Base-by-base conservation (phyloP, 2,329 filamentous ascomycete genomes). In the Nemania serpens region DNA sequence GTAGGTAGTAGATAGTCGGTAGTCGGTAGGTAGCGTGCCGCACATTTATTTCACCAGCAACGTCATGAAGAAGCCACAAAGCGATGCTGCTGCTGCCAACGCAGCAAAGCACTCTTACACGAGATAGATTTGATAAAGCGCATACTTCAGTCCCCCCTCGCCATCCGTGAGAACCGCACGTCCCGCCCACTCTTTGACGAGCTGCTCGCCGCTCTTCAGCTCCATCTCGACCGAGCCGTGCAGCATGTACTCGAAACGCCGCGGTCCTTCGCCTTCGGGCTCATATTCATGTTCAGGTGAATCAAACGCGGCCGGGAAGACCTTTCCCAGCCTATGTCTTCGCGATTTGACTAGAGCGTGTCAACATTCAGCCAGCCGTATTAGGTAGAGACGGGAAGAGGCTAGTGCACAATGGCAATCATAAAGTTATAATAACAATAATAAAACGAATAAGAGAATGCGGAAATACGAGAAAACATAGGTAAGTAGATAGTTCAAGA, bases 271-370 rank as follows among this genome's bases (percentile, higher is more conserved):
- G 36, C 25, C 25, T 41, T 55, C 42, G 55, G 58, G 55, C 9
- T 29, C 25, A 29, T 54, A n/a, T n/a, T n/a, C 42, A 18, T 53
- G 20, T 17, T 20, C 43, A 34, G 20, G 37, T 17, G 5, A 17
- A 6, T 43, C 65, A 57, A 79, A 79, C 3, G 61, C 61, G 0
- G 71, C 78, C 17, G 78, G 77, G 58, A 81, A 81, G 7, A 80
- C 76, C 66, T 78, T 78, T 33, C 66, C 66, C 25, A 79, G 73
- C 2, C 66, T 74, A 68, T 82, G 80, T 59, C 69, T 77, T 41
- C 80, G 73, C 39, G 73, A 70, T 57, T 69, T 66, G 18, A 81
- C 75, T 18, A 39, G 36, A 39, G 11, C 11, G 36, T 10, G 15
- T 13, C 4, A 39, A 29, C 4, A 7, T 4, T 29, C 25, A 29